Conservation (phyloP, 1,284 basidiomycete genomes). For the Ustilago bromivora region DNA sequence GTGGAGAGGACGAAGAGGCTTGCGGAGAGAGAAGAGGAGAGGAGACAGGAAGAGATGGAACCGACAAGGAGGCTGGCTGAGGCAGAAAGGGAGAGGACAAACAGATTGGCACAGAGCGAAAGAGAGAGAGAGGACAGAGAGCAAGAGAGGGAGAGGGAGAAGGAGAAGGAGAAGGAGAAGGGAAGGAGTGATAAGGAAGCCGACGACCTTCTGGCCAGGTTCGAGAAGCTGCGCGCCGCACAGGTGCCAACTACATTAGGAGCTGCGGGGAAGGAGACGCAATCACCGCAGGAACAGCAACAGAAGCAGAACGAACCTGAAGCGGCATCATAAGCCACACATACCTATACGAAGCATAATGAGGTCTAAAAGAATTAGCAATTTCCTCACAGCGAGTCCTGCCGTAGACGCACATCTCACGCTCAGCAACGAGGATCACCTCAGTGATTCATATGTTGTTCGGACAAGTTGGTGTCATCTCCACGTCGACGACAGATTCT, state of each 20-base stretch:
- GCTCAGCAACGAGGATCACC: too few relatives aligned
- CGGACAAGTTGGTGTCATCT: neutral
- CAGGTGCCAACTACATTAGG: neutral
- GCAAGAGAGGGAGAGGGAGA: conserved; percentile 1
- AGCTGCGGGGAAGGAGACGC: neutral
- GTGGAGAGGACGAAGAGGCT: conserved; percentile 29
- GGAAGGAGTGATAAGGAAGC: neutral
- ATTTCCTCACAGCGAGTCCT: too few relatives aligned
- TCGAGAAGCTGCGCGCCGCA: conserved; percentile 17
- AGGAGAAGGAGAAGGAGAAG: too few relatives aligned
- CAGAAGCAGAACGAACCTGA: neutral
- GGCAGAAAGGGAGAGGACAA: neutral
- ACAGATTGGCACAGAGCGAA: neutral
- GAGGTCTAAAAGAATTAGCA: too few relatives aligned
- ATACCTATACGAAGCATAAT: too few relatives aligned
- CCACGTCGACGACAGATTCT: neutral
- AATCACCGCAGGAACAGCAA: neutral
- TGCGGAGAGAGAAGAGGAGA: conserved; percentile 13
- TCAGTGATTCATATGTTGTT: too few relatives aligned
- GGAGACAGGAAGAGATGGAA: neutral
- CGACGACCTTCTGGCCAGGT: conserved; percentile 12
- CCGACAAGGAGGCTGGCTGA: neutral
- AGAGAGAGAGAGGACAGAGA: neutral
- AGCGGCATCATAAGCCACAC: neutral
- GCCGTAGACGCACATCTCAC: too few relatives aligned